A percentile compares a stretch with the other conserved stretches of the same genome.
These are phyloP conservation scores for Ogataea haglerorum DNA, from an alignment of 805 yeast genomes.

Conservation along the genomic window DNA sequence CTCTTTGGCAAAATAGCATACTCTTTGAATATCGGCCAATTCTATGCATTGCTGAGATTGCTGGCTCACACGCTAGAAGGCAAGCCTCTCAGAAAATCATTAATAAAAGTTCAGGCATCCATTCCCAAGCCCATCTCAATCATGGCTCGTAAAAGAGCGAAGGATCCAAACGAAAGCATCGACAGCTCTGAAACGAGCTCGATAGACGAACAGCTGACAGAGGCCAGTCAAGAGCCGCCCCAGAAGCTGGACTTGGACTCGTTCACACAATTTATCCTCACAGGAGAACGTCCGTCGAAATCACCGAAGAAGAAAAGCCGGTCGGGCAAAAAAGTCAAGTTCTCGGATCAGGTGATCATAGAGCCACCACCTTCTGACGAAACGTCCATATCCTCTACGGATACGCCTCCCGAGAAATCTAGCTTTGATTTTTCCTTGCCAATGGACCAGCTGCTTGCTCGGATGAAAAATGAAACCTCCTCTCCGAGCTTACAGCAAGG, in stretches of 20 bases:
- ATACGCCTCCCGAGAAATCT: slow-evolving; percentile 9
- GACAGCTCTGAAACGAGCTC: slow-evolving; percentile 19
- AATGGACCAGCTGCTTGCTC: slow-evolving; percentile 67
- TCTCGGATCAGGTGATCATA: slow-evolving; percentile 59
- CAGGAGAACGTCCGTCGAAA: slow-evolving; percentile 68
- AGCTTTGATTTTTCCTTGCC: slow-evolving; percentile 61
- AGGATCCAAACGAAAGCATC: slow-evolving; percentile 38
- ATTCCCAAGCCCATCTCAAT: slow-evolving; percentile 82
- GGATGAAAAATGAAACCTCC: slow-evolving; percentile 33
- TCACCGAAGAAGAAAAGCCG: slow-evolving; percentile 37
- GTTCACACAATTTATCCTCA: slow-evolving; percentile 77
- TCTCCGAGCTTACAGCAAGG: slow-evolving; percentile 9
- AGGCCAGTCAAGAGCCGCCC: slow-evolving; percentile 9
- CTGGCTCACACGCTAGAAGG: slow-evolving; percentile 63
- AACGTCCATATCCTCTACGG: slow-evolving; percentile 7
- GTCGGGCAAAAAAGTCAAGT: slow-evolving; percentile 61
- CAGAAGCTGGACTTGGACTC: slow-evolving; percentile 73
- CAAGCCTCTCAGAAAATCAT: slow-evolving; percentile 47
- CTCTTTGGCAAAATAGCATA: slow-evolving; percentile 52
- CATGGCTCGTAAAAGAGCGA: slow-evolving; percentile 53
- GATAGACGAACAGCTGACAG: slow-evolving; percentile 8
- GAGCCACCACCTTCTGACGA: slow-evolving; percentile 25
- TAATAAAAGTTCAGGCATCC: slow-evolving; percentile 55
- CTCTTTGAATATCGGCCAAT: slow-evolving; percentile 81
- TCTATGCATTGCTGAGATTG: slow-evolving; percentile 80